Base-by-base conservation (phyloP, 164 flowering plant species). In the Piper betle region DNA sequence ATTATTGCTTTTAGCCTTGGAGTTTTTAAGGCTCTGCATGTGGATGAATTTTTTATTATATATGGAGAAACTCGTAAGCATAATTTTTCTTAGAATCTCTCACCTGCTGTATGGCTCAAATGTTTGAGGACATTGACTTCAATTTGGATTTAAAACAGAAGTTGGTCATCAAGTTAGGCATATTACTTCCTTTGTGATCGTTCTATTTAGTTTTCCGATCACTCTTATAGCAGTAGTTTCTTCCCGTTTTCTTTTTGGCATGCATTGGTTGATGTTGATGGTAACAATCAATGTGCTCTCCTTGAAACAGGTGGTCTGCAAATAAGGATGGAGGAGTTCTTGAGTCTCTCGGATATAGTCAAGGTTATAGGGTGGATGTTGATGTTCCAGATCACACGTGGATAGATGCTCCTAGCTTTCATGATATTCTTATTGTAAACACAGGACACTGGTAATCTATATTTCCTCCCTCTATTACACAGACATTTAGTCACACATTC, bases 361-460 rank as follows among this genome's bases (percentile, higher is more conserved):
- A 82, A 62, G 99, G 99, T 37, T 94, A 75, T 64, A 76, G 99
- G 74, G 84, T 94, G 74, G 99, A 91, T 73, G 83, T 94, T 75
- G 99, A 94, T 81, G 59, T 88, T 72, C 97, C 97, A 25, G 99
- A 88, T 11, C 74, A 82, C 59, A 78, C 89, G 39, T 94, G 99
- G 99, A 78, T 71, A 38, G 75, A 81, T 60, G 93, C 96, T 71
- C 88, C 87, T 54, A 65, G 67, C 69, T 94, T 86, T 70, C 96
- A 94, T 66, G 83, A 91, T 64, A 77, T 94, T 71, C 79, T 94
- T 54, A 78, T 94, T 65, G 78, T 91, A 19, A 94, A 88, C 72
- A 94, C 96, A n/a, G 96, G 99, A 33, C 99, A 94, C 75, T 94
- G 99, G 99, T 94, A 91, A 73, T 19, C 57, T 6, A 25, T 4